Conservation (phyloP, 106 monocot species). For the Phalaenopsis equestris region DNA sequence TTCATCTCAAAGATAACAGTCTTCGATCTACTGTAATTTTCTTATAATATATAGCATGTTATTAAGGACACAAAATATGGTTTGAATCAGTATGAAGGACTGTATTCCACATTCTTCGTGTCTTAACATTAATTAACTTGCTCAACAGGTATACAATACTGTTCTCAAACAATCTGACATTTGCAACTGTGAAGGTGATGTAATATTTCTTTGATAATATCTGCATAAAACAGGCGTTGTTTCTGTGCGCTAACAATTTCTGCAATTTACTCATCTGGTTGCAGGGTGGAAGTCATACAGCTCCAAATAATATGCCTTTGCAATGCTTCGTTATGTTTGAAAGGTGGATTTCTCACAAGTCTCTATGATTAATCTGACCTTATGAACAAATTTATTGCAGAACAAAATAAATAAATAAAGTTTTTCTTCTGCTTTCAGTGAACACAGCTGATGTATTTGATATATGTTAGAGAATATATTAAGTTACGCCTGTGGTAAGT, state of each 20-base stretch:
- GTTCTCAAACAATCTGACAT: slow-evolving; percentile 6
- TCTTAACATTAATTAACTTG: not conserved
- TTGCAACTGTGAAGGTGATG: not conserved
- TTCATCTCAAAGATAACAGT: no score
- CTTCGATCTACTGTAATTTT: no score
- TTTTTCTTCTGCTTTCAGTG: no score
- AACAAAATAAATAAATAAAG: no score
- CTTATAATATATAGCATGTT: no score
- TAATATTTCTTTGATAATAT: not conserved
- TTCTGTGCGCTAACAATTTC: not conserved
- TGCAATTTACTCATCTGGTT: not conserved
- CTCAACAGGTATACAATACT: slow-evolving; percentile 4
- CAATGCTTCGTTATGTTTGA: slow-evolving; percentile 3
- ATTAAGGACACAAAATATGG: no score
- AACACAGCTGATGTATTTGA: no score
- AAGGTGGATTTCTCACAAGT: slow-evolving; percentile 2
- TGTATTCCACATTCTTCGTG: no score
- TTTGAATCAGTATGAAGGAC: no score
- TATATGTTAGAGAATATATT: no score
- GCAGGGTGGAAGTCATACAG: not conserved
- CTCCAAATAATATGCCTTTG: not conserved
- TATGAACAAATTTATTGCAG: not conserved
- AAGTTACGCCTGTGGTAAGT: no score
- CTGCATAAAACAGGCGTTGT: not conserved
- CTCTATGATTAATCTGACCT: not conserved